Evolutionary conservation across 805 yeast species (phyloP).

Genomic region (Teunomyces kruisii): DNA sequence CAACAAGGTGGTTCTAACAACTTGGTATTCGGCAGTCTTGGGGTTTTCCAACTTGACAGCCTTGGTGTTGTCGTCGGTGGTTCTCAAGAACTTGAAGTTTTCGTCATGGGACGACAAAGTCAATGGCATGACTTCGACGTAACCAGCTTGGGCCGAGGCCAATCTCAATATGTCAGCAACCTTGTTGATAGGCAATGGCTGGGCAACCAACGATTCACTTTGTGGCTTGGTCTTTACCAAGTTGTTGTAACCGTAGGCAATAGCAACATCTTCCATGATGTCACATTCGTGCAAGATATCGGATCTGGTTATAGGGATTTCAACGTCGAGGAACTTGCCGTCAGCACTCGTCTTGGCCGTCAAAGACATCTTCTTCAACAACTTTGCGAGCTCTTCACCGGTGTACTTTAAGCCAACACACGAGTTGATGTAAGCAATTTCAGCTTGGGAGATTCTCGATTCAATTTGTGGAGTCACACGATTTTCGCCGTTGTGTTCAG

Average conservation of each 20-base stretch:
- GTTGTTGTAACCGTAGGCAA: conserved; percentile 92
- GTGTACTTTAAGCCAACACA: conserved; percentile 82
- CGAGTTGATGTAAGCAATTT: conserved; percentile 82
- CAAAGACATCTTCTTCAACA: conserved; percentile 81
- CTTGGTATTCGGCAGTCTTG: conserved; percentile 94
- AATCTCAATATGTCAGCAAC: conserved; percentile 85
- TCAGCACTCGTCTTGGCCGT: conserved; percentile 55
- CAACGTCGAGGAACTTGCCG: conserved; percentile 56
- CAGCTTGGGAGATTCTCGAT: conserved; percentile 70
- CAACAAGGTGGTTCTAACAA: conserved; percentile 89
- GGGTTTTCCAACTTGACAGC: conserved; percentile 95
- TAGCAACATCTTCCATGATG: conserved; percentile 97
- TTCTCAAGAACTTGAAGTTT: conserved; percentile 84
- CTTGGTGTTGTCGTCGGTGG: conserved; percentile 65
- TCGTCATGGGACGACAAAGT: conserved; percentile 96
- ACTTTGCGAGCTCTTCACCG: conserved; percentile 62
- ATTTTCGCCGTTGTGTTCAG: conserved; percentile 75
- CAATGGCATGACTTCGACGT: conserved; percentile 94
- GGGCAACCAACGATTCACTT: conserved; percentile 75
- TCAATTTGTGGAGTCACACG: conserved; percentile 73
- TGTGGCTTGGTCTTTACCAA: conserved; percentile 77
- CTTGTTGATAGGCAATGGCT: conserved; percentile 88
- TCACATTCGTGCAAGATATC: conserved; percentile 97
- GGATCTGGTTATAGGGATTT: conserved; percentile 90
- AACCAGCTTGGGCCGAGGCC: conserved; percentile 92